phyloP scores from a whole-genome alignment of 768 basidiomycete genomes.

The Termitomyces bulborhizus region DNA sequence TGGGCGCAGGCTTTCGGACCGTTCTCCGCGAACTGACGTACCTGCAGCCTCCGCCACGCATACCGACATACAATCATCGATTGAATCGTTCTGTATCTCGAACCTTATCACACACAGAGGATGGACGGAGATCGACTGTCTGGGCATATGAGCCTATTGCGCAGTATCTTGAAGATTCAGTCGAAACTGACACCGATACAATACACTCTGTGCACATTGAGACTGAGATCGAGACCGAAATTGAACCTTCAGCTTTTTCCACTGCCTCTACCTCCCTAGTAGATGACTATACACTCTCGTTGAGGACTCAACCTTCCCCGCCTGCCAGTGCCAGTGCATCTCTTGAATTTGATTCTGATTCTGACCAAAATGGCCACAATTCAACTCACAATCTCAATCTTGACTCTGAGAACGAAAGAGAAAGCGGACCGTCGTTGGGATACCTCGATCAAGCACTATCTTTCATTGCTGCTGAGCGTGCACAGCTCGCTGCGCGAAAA shows the following conservation, averaged over 20 bases:
- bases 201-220: constrained; percentile 33
- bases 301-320: constrained; percentile 12
- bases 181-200: constrained; percentile 26
- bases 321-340: neutral
- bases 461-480: constrained; percentile 71
- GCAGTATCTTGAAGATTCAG: constrained; percentile 37
- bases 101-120: constrained; percentile 3
- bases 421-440: constrained; percentile 60
- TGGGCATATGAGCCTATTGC: constrained; percentile 58
- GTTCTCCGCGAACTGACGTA: constrained; percentile 64
- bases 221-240: constrained; percentile 14
- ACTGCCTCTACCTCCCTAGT: neutral
- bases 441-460: constrained; percentile 66
- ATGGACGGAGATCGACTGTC: constrained; percentile 46
- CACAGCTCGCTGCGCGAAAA: constrained; percentile 45
- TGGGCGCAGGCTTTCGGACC: constrained; percentile 58
- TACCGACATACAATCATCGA: constrained; percentile 16
- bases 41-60: constrained; percentile 42
- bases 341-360: neutral
- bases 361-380: neutral
- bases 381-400: neutral
- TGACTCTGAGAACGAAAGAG: constrained; percentile 8
- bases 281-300: constrained; percentile 8
- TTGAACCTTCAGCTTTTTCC: neutral
- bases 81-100: constrained; percentile 6